Base-by-base conservation (phyloP, 225 moss, liverwort and hornwort species). In the Pleurozium schreberi region DNA sequence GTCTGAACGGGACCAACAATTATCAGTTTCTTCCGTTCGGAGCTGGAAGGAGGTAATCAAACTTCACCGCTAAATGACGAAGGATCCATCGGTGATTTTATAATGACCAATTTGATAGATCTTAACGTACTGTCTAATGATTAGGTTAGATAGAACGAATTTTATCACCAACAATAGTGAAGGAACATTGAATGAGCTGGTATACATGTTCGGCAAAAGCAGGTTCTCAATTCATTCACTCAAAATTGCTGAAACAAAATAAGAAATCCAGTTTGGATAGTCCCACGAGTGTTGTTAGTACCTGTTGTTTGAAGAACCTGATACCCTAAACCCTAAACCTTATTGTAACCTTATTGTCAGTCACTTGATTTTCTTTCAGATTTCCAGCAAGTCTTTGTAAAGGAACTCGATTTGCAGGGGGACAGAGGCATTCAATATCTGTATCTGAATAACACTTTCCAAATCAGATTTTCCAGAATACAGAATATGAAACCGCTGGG, bases 41-140 rank as follows among this genome's bases (percentile, higher is more conserved):
- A 83, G 90, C 90, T 81, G 88, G 90, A 80, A 84, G 92, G 67
- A 92, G 89, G 89, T 88, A 59, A 55, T 38, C 55, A 34, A 28
- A 53, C 50, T 22, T 52, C 28, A 60, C 63, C 33, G 2, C 84
- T 42, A 21, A 30, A 40, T 55, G 40, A 40, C 33, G 42, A 84
- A 57, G 30, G 69, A 84, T 40, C 11, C 71, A 61, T 61, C 10
- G 43, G 43, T 85, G 58, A 40, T 16, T 85, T 31, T 25, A 4
- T 6, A 43, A 58, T 25, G 70, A 43, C 10, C 85, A 43, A 71
- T 33, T 71, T 11, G 34, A 58, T 70, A 23, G 71, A 67, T 28
- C 53, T 9, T 12, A 31, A 42, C 81, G 33, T 15, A 38, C 52
- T 84, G 53, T n/a, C 30, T 17, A 53, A 84, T 26, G 38, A 52